These are phyloP conservation scores for Myrica gale DNA, from an alignment of 306 rosid genomes.

Conservation along the genomic window DNA sequence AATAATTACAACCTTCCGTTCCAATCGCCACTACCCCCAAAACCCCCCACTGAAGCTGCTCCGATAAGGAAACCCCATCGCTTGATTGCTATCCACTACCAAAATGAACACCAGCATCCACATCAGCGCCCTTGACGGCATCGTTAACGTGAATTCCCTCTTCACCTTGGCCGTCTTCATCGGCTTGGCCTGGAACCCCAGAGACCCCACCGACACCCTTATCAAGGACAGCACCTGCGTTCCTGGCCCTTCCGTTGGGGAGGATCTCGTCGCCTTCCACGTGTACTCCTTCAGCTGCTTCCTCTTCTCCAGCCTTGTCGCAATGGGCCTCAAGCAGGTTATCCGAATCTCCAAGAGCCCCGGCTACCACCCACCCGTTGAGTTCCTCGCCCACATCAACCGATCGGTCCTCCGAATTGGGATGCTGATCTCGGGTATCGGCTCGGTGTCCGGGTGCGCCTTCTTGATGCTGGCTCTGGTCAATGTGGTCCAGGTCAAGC, in stretches of 20 bases:
- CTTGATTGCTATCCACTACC: background rate
- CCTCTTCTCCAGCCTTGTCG: slow-evolving; percentile 95
- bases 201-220: slow-evolving; percentile 57
- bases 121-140: slow-evolving; percentile 73
- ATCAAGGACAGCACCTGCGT: slow-evolving; percentile 37
- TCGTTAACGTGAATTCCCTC: slow-evolving; percentile 81
- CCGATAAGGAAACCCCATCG: background rate
- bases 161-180: slow-evolving; percentile 88
- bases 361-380: slow-evolving; percentile 40
- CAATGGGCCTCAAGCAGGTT: slow-evolving; percentile 79
- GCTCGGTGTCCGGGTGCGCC: slow-evolving; percentile 62
- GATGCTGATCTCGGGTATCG: slow-evolving; percentile 75
- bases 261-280: slow-evolving; percentile 77
- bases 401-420: slow-evolving; percentile 54
- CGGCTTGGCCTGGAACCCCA: slow-evolving; percentile 74
- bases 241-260: slow-evolving; percentile 54
- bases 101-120: slow-evolving; percentile 61
- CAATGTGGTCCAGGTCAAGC: slow-evolving; percentile 88
- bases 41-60: background rate
- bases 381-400: slow-evolving; percentile 55
- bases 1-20: background rate
- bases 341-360: slow-evolving; percentile 59
- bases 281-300: slow-evolving; percentile 96
- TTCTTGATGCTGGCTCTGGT: slow-evolving; percentile 71
- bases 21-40: background rate